Evolutionary conservation across 108 stramenopile species (phyloP), one percentile per base, ranked within the genome.

Genomic region (Skeletonema costatum): DNA sequence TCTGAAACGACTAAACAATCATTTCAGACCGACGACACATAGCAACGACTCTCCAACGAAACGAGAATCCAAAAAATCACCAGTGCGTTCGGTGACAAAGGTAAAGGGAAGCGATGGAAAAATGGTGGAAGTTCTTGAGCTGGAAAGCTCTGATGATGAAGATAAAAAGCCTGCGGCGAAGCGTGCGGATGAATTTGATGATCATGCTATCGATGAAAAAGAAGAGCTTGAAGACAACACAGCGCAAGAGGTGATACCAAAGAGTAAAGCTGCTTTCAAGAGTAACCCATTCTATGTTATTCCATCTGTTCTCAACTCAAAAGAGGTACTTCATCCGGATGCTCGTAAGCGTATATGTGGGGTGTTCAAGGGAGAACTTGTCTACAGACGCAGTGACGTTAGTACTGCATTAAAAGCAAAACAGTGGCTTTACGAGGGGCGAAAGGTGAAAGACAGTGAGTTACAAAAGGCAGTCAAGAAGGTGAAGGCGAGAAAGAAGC

Each of bases 321-420:
- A 65, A 36, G 93, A 96, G 64, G 96, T 96, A 1, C 71, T 96
- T 17, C 74, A 76, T 64, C 96, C 96, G 1, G 82, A 91, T 81
- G 89, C 92, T 41, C 86, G 84, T 17, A 86, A 83, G 36, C 80
- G 85, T 12, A 71, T 93, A 12, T 89, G 88, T 66, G 96, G 93
- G 30, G 78, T 96, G n/a, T 94, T 96, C 83, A 92, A 92, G 71
- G 96, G 93, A 21, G 93, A 96, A 60, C 46, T 90, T 12, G 88
- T 96, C 12, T 94, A 84, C 71, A 75, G 73, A 13, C 79, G 93
- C 0, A 78, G 70, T 16, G 92, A 96, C 76, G 92, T 96, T 9
- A 89, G 86, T 61, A 88, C 83, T 5, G 93, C 92, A 32, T 71
- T 87, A 21, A 29, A 71, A 16, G 90, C 84, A 13, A 88, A 84